Conservation (phyloP, 768 basidiomycete genomes). For the Dentipellis sp. region DNA sequence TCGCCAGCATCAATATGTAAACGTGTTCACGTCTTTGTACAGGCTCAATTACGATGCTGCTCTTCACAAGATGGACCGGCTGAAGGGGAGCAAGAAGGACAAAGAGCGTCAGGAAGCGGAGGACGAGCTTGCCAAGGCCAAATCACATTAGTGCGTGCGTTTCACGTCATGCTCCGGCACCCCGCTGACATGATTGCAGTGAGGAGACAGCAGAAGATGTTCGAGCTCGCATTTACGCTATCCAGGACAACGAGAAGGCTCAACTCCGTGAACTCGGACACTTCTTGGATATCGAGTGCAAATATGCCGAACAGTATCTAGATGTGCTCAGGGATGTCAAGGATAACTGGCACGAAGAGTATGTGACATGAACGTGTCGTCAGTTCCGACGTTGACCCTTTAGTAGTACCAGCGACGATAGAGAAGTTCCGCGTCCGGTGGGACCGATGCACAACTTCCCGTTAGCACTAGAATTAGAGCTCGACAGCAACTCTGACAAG, state of each 20-base stretch:
- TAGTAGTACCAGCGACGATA: conserved; percentile 2
- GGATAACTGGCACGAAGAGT: conserved; percentile 47
- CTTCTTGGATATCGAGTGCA: conserved; percentile 66
- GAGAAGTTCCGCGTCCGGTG: conserved; percentile 5
- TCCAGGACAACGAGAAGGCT: conserved; percentile 70
- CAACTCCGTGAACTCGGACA: conserved; percentile 63
- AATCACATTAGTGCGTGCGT: conserved; percentile 40
- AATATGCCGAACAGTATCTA: conserved; percentile 64
- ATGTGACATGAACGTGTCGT: conserved; percentile 33
- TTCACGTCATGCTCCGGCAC: neutral
- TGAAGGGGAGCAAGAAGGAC: conserved; percentile 45
- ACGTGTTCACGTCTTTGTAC: neutral
- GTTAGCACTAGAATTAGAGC: neutral
- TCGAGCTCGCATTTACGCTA: conserved; percentile 64
- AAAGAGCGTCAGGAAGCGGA: conserved; percentile 84
- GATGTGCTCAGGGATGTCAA: conserved; percentile 67
- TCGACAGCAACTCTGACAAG: too few relatives aligned
- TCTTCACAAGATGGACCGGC: conserved; percentile 39
- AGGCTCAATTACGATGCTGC: conserved; percentile 79
- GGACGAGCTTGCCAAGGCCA: conserved; percentile 66
- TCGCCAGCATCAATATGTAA: neutral
- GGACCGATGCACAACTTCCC: conserved; percentile 13
- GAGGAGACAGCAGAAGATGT: conserved; percentile 85
- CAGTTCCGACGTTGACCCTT: neutral
- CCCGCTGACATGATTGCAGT: conserved; percentile 27